Evolutionary conservation across 805 yeast genomes (phyloP).

Genomic region (Lipomyces starkeyi): DNA sequence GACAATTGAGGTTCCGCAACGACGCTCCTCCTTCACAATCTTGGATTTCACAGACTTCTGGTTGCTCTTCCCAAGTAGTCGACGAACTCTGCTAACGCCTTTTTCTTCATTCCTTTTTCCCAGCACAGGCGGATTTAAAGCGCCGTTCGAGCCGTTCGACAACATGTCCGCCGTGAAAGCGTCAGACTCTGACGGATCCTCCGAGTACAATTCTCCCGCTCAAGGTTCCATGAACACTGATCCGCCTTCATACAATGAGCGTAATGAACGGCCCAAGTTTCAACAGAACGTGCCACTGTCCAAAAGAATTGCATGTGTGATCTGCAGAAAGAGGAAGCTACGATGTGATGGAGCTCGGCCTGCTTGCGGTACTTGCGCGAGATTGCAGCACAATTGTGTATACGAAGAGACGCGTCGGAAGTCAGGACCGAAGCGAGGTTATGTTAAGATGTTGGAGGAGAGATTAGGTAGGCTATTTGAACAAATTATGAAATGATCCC

Average conservation of each 20-base stretch:
- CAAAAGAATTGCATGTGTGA: slow-evolving; percentile 42
- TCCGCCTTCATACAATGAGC: not conserved
- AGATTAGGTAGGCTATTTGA: slow-evolving; percentile 37
- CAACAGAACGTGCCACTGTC: slow-evolving; percentile 15
- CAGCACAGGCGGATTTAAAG: not conserved
- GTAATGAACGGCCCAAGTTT: not conserved
- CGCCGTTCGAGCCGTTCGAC: not conserved
- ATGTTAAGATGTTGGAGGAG: slow-evolving; percentile 44
- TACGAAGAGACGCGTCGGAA: slow-evolving; percentile 43
- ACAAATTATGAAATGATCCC: not conserved
- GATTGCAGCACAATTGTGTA: slow-evolving; percentile 43
- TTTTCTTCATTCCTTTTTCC: not conserved
- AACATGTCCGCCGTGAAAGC: not conserved
- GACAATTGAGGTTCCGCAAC: not conserved
- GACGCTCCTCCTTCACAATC: not conserved
- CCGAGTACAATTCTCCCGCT: not conserved
- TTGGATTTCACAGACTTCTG: not conserved
- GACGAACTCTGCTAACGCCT: not conserved
- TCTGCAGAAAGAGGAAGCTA: slow-evolving; percentile 46
- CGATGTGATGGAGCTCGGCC: slow-evolving; percentile 47
- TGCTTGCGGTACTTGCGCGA: slow-evolving; percentile 44
- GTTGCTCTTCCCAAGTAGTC: not conserved
- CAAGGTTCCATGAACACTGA: not conserved
- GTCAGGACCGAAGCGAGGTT: slow-evolving; percentile 47
- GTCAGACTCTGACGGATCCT: not conserved